Evolutionary conservation across 2,329 filamentous ascomycete species (phyloP).

Genomic region (Phialophora verrucosa): DNA sequence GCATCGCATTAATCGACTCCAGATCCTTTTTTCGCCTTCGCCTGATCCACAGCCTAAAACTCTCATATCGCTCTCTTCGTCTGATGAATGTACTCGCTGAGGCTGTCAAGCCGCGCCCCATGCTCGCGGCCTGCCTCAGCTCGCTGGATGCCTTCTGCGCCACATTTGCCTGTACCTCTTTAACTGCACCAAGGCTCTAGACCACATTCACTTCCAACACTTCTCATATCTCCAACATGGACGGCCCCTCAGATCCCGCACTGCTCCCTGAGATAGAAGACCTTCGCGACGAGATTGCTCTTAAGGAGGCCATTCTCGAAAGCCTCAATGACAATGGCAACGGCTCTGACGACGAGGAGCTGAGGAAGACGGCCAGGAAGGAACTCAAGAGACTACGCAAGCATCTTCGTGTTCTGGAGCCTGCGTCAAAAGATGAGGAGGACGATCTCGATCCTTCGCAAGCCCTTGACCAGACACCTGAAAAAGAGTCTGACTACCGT

Average conservation of each 20-base stretch:
- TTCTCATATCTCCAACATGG: conserved; percentile 22
- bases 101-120: conserved; percentile 1
- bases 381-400: conserved; percentile 26
- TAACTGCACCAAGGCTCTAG: not conserved
- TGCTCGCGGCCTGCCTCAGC: conserved; percentile 1
- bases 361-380: conserved; percentile 15
- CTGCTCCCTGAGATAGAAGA: conserved; percentile 27
- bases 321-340: conserved; percentile 25
- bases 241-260: conserved; percentile 18
- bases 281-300: conserved; percentile 34
- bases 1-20: not conserved
- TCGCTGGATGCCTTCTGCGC: conserved; percentile 6
- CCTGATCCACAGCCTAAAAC: not conserved
- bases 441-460: not conserved
- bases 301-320: conserved; percentile 32
- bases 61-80: not conserved
- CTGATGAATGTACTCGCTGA: not conserved
- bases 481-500: not conserved
- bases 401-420: conserved; percentile 21
- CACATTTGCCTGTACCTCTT: conserved; percentile 3
- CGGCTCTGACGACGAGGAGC: conserved; percentile 25
- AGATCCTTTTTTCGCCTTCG: not conserved
- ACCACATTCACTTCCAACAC: not conserved
- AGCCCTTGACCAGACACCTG: not conserved
- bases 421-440: conserved; percentile 1